Conservation (phyloP, 2,329 filamentous ascomycete species). For the Diplodia corticola region DNA sequence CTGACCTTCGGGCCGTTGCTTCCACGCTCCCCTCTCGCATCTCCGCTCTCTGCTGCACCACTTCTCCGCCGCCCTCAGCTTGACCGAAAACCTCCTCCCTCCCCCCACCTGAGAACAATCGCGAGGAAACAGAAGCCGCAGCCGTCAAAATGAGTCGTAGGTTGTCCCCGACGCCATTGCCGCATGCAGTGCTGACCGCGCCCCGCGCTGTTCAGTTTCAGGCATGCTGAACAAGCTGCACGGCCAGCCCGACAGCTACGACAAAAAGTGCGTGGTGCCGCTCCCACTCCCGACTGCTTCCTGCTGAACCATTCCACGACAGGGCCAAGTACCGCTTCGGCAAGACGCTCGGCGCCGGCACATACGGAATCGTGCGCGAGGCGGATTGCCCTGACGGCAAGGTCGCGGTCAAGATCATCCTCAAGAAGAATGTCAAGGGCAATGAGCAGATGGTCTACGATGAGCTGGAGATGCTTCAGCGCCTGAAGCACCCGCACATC, state of each 20-base stretch:
- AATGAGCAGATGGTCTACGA: constrained; percentile 99
- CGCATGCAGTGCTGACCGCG: constrained; percentile 26
- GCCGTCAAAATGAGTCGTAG: constrained; percentile 39
- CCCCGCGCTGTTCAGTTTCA: constrained; percentile 59
- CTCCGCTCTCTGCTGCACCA: constrained; percentile 32
- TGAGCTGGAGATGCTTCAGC: constrained; percentile 90
- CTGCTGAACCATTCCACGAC: constrained; percentile 29
- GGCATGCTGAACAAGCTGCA: constrained; percentile 95
- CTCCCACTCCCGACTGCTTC: constrained; percentile 11
- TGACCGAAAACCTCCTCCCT: constrained; percentile 33
- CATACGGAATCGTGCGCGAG: constrained; percentile 97
- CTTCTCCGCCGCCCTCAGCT: constrained; percentile 33
- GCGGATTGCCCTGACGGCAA: constrained; percentile 82
- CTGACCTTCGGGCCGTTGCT: constrained; percentile 22
- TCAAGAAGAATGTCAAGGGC: constrained; percentile 98
- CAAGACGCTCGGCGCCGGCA: constrained; percentile 90
- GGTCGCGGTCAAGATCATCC: constrained; percentile 96
- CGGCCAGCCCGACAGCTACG: constrained; percentile 96
- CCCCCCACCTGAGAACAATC: constrained; percentile 25
- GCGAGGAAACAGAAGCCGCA: constrained; percentile 10
- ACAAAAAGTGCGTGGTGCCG: constrained; percentile 74
- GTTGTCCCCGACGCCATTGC: constrained; percentile 24
- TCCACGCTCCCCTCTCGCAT: constrained; percentile 30
- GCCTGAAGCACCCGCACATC: constrained; percentile 89
- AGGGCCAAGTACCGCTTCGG: constrained; percentile 90